Conservation (phyloP, 2,329 filamentous ascomycete species). For the Sporothrix pallida region DNA sequence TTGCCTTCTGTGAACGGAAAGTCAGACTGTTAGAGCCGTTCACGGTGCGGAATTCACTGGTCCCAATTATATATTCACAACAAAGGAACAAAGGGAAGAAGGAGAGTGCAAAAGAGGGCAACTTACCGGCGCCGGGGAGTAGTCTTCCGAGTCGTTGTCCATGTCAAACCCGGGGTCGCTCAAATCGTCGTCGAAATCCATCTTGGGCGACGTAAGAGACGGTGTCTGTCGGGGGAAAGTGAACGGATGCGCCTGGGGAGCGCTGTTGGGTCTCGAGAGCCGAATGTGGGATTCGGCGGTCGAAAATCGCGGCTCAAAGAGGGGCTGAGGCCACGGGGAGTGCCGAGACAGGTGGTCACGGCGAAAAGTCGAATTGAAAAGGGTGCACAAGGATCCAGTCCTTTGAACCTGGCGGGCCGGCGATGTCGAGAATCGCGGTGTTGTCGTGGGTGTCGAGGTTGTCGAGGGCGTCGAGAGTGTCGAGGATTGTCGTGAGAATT, state of each 20-base stretch:
- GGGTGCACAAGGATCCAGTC: constrained; percentile 35
- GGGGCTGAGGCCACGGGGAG: not conserved
- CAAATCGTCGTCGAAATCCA: constrained; percentile 64
- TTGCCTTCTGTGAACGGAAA: constrained; percentile 55
- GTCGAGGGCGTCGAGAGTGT: constrained; percentile 5
- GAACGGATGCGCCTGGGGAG: constrained; percentile 10
- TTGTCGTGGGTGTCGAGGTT: constrained; percentile 7
- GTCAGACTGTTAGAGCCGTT: constrained; percentile 34
- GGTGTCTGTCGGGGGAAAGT: not conserved
- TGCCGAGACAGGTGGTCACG: not conserved
- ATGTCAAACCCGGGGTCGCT: constrained; percentile 65
- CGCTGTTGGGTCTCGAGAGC: not conserved
- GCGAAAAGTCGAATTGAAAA: not conserved
- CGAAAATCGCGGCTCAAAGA: not conserved
- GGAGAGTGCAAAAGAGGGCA: not conserved
- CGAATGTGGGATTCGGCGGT: constrained; percentile 14
- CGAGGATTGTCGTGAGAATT: constrained; percentile 24
- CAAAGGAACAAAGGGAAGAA: constrained; percentile 35
- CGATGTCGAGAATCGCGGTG: constrained; percentile 12
- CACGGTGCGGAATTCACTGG: not conserved
- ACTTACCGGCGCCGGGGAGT: constrained; percentile 61
- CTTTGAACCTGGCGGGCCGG: constrained; percentile 26
- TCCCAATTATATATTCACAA: not conserved
- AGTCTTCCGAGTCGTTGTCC: constrained; percentile 63
- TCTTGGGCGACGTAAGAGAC: constrained; percentile 40